These are phyloP conservation scores for Breviolum minutum DNA, from an alignment of 73 alveolate genomes.

Conservation along the genomic window DNA sequence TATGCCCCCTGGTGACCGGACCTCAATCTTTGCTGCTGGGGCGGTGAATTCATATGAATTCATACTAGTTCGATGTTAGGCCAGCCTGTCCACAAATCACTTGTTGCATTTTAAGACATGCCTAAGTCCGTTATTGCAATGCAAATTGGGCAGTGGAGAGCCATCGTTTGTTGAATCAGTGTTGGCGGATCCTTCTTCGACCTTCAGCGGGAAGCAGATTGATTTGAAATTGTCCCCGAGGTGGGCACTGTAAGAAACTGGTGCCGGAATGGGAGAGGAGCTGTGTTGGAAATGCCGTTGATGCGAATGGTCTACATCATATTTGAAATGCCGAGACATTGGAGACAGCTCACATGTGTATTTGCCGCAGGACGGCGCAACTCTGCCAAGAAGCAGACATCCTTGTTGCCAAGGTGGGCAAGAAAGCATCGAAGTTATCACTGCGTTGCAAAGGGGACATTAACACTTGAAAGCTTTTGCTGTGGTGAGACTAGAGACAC, in stretches of 20 bases:
- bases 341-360: not conserved
- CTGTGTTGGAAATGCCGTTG: not conserved
- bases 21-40: not conserved
- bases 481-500: no score
- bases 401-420: conserved; percentile 74
- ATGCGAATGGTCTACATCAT: not conserved
- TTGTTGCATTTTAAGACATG: no score
- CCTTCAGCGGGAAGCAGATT: not conserved
- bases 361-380: conserved; percentile 31
- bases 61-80: no score
- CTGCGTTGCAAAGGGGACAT: no score
- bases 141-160: not conserved
- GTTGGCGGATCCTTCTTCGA: not conserved
- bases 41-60: no score
- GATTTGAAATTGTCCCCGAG: not conserved
- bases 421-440: not conserved
- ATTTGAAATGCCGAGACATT: not conserved
- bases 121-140: no score
- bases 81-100: not conserved
- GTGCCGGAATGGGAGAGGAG: conserved; percentile 85
- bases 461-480: no score
- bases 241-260: conserved; percentile 85
- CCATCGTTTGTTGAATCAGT: not conserved
- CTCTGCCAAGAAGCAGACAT: conserved; percentile 64
- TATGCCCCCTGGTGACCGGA: conserved; percentile 70